Evolutionary conservation across 768 basidiomycete species (phyloP).

Genomic region (Tylopilus cervinicoccineus): DNA sequence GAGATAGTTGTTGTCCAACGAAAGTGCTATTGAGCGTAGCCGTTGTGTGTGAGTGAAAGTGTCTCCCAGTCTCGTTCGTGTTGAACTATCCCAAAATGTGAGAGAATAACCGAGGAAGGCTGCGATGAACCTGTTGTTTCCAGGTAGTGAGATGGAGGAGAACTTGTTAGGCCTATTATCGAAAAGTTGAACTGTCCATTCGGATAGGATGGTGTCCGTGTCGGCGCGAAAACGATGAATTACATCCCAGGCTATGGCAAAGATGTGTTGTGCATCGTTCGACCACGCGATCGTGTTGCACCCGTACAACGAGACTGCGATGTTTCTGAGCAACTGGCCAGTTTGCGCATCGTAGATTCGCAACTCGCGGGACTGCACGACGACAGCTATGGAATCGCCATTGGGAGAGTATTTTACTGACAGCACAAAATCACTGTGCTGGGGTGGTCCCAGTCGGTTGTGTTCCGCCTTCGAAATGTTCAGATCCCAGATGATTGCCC

Average conservation of each 20-base stretch:
- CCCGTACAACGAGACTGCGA: no score
- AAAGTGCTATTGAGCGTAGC: neutral
- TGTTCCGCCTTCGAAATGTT: neutral
- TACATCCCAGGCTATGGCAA: neutral
- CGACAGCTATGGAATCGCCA: neutral
- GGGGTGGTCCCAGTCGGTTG: neutral
- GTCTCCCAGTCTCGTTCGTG: neutral
- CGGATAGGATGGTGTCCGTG: neutral
- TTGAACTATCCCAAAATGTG: neutral
- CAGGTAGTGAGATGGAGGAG: neutral
- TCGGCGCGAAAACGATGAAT: no score
- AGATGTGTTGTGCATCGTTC: neutral
- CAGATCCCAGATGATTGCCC: neutral
- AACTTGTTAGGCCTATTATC: neutral
- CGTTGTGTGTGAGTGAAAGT: neutral
- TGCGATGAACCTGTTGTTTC: neutral
- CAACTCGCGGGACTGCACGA: neutral
- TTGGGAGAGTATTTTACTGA: constrained; percentile 9
- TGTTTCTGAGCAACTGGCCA: neutral
- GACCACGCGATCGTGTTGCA: neutral
- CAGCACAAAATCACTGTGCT: neutral
- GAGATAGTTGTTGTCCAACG: neutral
- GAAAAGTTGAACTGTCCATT: neutral
- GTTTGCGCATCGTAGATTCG: constrained; percentile 1
- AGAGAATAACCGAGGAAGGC: neutral